Percentiles rank a stretch among this genome's conserved stretches.
phyloP scores from a whole-genome alignment of 768 basidiomycete species.

The Pisolithus microcarpus region DNA sequence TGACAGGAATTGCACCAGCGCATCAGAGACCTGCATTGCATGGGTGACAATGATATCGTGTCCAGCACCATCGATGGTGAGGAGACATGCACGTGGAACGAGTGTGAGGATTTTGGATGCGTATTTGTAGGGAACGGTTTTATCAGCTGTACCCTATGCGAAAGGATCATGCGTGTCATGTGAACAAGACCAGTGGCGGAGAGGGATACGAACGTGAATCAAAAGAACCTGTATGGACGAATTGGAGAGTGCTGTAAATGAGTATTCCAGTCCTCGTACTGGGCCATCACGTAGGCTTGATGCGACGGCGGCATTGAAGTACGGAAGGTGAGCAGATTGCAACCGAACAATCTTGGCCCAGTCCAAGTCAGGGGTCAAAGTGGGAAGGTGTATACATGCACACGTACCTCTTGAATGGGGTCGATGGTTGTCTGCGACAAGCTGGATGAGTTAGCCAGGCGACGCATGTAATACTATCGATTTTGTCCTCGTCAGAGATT shows the following conservation, averaged over 20 bases:
- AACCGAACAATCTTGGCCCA: conserved; percentile 56
- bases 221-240: conserved; percentile 46
- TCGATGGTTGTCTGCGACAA: conserved; percentile 14
- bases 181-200: neutral
- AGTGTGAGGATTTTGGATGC: conserved; percentile 24
- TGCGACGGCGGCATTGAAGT: conserved; percentile 71
- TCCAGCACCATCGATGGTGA: conserved; percentile 23
- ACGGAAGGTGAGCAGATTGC: conserved; percentile 68
- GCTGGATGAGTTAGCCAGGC: conserved; percentile 34
- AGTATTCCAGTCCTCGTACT: conserved; percentile 49
- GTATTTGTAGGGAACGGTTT: conserved; percentile 28
- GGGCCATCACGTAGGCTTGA: conserved; percentile 70
- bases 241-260: conserved; percentile 47
- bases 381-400: neutral
- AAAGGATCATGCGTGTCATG: neutral
- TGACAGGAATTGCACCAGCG: conserved; percentile 23
- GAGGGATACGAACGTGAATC: conserved; percentile 45
- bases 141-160: conserved; percentile 27
- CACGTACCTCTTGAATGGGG: conserved; percentile 39
- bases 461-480: conserved; percentile 44
- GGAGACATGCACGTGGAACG: conserved; percentile 22
- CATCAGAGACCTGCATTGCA: conserved; percentile 23
- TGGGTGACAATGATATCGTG: conserved; percentile 30
- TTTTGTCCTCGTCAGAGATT: neutral
- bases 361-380: neutral